Evolutionary conservation across 108 stramenopile species (phyloP).

Genomic region (Nitzschia sp.): DNA sequence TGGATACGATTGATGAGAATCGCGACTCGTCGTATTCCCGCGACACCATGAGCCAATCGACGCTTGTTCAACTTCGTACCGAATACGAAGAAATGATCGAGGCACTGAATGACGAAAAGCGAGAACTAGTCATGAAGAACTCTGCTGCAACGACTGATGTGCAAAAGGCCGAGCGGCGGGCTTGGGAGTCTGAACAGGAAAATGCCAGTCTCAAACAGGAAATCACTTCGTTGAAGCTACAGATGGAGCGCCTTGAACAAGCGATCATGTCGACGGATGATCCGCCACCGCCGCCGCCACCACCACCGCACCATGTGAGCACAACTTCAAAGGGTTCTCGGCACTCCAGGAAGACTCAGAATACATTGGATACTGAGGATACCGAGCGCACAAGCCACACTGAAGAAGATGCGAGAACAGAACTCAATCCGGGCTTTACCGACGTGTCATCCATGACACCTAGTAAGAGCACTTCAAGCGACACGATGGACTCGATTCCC

Average conservation of each 20-base stretch:
- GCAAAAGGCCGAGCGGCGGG: conserved; percentile 72
- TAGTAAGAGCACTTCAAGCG: neutral
- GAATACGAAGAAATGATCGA: conserved; percentile 81
- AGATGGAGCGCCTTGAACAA: conserved; percentile 52
- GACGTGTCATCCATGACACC: conserved; percentile 9
- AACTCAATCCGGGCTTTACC: neutral
- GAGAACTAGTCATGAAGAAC: conserved; percentile 81
- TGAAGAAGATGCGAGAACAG: too few species aligned
- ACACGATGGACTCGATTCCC: neutral
- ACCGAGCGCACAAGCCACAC: too few species aligned
- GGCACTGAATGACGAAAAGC: conserved; percentile 75
- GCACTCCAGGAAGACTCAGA: neutral
- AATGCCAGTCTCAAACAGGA: conserved; percentile 60
- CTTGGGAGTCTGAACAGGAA: conserved; percentile 77
- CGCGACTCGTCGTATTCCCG: conserved; percentile 21
- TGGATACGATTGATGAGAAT: conserved; percentile 23
- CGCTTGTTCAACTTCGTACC: conserved; percentile 58
- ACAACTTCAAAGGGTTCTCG: neutral
- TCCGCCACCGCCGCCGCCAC: neutral
- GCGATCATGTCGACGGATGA: neutral
- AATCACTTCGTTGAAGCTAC: conserved; percentile 64
- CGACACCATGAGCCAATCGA: conserved; percentile 39
- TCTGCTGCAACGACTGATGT: conserved; percentile 71
- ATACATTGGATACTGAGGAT: neutral
- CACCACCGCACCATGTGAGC: neutral